Evolutionary conservation across 2,329 filamentous ascomycete species (phyloP).

Genomic region (Phoma herbarum): DNA sequence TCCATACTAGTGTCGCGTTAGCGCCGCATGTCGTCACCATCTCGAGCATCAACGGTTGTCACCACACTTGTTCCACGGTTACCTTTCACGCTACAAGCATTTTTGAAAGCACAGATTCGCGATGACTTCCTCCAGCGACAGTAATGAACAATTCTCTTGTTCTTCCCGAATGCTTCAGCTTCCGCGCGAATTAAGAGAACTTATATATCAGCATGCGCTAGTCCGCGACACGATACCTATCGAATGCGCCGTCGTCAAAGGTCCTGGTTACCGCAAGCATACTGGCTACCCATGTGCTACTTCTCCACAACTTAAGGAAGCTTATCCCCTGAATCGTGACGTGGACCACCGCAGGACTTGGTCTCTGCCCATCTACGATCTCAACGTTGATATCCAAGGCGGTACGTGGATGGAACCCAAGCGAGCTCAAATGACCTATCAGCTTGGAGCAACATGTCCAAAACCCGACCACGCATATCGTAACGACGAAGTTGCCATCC

Average conservation of each 20-base stretch:
- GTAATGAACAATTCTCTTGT: not conserved
- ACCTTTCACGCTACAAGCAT: not conserved
- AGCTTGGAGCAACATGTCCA: constrained; percentile 14
- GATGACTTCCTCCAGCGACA: not conserved
- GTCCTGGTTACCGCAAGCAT: constrained; percentile 9
- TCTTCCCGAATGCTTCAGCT: constrained; percentile 11
- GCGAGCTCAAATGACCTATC: constrained; percentile 34
- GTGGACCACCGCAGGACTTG: constrained; percentile 27
- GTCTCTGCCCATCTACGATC: constrained; percentile 29
- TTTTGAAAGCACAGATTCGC: not conserved
- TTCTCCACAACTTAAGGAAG: constrained; percentile 17
- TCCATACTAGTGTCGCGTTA: constrained; percentile 7
- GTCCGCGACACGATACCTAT: constrained; percentile 28
- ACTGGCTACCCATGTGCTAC: constrained; percentile 12
- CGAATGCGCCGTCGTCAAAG: constrained; percentile 21
- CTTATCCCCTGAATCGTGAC: constrained; percentile 19
- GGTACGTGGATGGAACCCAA: constrained; percentile 22
- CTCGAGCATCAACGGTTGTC: constrained; percentile 2
- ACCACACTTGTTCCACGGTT: not conserved
- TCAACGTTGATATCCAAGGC: constrained; percentile 22
- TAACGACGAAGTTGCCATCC: constrained; percentile 14
- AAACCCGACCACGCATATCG: not conserved
- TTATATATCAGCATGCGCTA: constrained; percentile 32
- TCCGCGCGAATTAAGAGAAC: constrained; percentile 34
- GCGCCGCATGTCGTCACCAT: constrained; percentile 9